These are phyloP conservation scores for Solanum hybrid DNA, from an alignment of 305 asterid species.

Conservation along the genomic window DNA sequence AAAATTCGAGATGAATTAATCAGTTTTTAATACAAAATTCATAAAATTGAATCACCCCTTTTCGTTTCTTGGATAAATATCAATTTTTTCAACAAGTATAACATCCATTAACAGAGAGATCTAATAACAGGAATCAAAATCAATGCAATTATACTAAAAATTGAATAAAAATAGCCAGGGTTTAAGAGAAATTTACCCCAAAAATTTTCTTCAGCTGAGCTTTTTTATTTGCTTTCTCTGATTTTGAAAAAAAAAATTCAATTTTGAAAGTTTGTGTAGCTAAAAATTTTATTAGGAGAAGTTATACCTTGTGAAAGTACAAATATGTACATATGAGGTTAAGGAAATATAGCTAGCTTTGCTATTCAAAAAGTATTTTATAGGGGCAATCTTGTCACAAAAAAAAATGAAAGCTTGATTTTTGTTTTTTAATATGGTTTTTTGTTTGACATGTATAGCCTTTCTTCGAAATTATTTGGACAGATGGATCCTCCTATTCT, in stretches of 20 bases:
- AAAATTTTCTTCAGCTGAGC: not conserved
- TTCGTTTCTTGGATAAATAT: constrained; percentile 9
- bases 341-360: not conserved
- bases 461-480: not conserved
- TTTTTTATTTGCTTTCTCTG: not conserved
- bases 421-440: not conserved
- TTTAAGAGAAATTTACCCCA: not conserved
- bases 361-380: not conserved
- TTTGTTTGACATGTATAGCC: no score
- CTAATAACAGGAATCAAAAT: not conserved
- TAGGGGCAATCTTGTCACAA: not conserved
- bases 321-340: not conserved
- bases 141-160: not conserved
- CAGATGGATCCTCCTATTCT: not conserved
- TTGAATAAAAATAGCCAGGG: not conserved
- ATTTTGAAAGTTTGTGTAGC: not conserved
- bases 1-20: not conserved
- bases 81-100: not conserved
- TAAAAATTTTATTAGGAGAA: not conserved
- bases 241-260: not conserved
- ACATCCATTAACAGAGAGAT: not conserved
- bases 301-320: not conserved
- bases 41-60: constrained; percentile 15
- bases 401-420: not conserved
- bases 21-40: constrained; percentile 1